Evolutionary conservation across 1,284 basidiomycete genomes (phyloP), one percentile per base, ranked within the genome.

Genomic region (Taiwanofungus camphoratus): DNA sequence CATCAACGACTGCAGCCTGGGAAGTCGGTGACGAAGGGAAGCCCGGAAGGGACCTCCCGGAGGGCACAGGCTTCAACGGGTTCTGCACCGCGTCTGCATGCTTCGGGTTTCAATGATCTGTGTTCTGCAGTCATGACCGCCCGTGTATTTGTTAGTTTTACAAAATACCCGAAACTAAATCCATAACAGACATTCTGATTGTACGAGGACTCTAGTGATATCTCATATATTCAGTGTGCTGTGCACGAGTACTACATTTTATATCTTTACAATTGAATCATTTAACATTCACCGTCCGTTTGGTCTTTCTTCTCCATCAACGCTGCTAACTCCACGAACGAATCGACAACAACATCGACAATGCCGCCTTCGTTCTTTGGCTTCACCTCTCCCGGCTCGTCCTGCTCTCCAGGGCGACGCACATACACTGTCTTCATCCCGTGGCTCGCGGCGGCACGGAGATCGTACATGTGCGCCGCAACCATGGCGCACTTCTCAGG

Each of bases 361-460:
- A 63, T 61, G 1, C 60, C 60, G 5, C 60, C 62, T 1, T 60
- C 53, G 6, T 41, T 42, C 42, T 59, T 61, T 8, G 37, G 41
- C 43, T 51, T 55, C 4, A 52, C 55, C 15, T 52, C 45, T 4
- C 51, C 54, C 23, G 49, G 53, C 0, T 52, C 44, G 3, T 59
- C 60, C 39, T 74, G 74, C 49, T 82, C 77, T 0, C 65, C 62
- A 1, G 62, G 55, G 4, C 79, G 66, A 0, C 65, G 70, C 0
- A 82, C 64, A 42, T 79, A 83, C 1, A 82, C 59, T 0, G 77
- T 78, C 50, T 67, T 73, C 64, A 82, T 64, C 0, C 80, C 82
- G 5, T 69, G 59, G 1, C 54, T 56, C 1, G 69, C 70, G 0
- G 82, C 82, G 0, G 66, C 76, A 3, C 67, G 66, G 6, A 82